These are phyloP conservation scores for Capsicum pubescens DNA, from an alignment of 257 asterid species.

Conservation along the genomic window DNA sequence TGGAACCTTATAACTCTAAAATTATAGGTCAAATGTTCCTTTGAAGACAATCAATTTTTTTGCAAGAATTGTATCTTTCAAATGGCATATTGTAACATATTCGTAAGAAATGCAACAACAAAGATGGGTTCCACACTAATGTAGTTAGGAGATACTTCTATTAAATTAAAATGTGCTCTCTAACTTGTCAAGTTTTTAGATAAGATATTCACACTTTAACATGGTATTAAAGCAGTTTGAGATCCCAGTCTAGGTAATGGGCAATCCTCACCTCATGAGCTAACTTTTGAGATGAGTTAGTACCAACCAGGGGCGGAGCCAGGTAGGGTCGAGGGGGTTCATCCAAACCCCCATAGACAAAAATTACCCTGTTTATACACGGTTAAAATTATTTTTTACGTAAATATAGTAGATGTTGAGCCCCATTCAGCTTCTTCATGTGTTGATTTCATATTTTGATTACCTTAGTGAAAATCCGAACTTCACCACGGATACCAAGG, in stretches of 20 bases:
- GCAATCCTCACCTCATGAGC: neutral
- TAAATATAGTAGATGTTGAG: no score
- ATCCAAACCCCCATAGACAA: no score
- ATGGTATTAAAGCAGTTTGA: neutral
- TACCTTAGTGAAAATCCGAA: no score
- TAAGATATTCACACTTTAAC: slow-evolving; percentile 2
- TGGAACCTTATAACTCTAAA: neutral
- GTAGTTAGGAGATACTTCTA: neutral
- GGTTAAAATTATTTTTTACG: no score
- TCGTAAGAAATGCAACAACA: slow-evolving; percentile 10
- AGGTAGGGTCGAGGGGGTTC: no score
- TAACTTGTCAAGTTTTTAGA: neutral
- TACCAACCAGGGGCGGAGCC: neutral
- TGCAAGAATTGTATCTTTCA: neutral
- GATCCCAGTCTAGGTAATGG: neutral
- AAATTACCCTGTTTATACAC: no score
- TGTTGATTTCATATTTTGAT: no score
- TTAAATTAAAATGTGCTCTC: neutral
- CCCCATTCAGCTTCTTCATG: no score
- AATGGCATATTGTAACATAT: neutral
- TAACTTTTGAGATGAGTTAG: slow-evolving; percentile 4
- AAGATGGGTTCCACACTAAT: neutral
- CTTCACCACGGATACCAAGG: neutral
- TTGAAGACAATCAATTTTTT: neutral
- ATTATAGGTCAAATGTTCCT: neutral